Conservation (phyloP, 2,329 filamentous ascomycete genomes). For the Exophiala sideris region DNA sequence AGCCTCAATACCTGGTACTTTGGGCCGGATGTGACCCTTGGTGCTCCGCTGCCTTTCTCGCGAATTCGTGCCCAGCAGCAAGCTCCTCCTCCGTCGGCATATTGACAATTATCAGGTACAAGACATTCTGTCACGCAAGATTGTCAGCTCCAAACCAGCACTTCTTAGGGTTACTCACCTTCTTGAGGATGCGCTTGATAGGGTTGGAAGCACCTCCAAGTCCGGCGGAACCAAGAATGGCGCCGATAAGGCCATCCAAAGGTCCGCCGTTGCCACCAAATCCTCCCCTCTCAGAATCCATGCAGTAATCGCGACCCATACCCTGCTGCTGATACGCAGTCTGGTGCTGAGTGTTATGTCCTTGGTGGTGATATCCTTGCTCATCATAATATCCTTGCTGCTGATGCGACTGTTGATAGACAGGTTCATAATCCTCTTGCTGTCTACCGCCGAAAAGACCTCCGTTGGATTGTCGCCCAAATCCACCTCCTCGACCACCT, state of each 20-base stretch:
- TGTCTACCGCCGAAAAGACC: neutral
- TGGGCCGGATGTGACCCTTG: too few species aligned
- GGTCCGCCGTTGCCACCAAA: neutral
- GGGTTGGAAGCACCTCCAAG: neutral
- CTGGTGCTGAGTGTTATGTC: neutral
- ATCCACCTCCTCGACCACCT: neutral
- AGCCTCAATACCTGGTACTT: too few species aligned
- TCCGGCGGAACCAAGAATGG: neutral
- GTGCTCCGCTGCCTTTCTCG: too few species aligned
- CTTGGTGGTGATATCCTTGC: neutral
- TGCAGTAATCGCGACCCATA: neutral
- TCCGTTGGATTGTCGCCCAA: neutral
- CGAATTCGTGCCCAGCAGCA: neutral
- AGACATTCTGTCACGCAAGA: neutral
- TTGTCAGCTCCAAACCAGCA: slow-evolving; percentile 5
- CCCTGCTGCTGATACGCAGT: neutral
- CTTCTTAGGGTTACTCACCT: slow-evolving; percentile 3
- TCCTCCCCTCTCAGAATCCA: neutral
- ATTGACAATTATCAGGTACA: slow-evolving; percentile 15
- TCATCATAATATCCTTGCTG: too few species aligned
- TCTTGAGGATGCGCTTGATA: slow-evolving; percentile 3
- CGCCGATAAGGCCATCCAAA: slow-evolving; percentile 2
- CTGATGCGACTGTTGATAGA: too few species aligned
- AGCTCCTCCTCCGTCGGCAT: slow-evolving; percentile 9
- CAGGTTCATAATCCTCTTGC: neutral